These are phyloP conservation scores for Starmerella cellae DNA, from an alignment of 805 yeast genomes.

Conservation along the genomic window DNA sequence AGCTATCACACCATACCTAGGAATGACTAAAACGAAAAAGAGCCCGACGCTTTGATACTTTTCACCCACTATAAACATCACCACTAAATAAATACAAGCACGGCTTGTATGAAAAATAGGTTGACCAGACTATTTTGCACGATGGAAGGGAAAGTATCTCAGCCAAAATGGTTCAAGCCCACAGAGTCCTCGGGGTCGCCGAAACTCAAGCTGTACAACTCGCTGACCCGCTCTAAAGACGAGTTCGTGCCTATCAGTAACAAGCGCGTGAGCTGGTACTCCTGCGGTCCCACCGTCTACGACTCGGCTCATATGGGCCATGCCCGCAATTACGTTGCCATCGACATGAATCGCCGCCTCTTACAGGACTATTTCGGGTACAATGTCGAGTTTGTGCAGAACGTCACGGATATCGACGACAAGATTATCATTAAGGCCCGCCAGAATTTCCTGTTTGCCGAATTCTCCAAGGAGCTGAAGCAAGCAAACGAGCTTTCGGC, in stretches of 20 bases:
- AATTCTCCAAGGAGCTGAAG: slow-evolving; percentile 32
- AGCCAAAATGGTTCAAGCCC: slow-evolving; percentile 44
- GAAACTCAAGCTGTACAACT: slow-evolving; percentile 57
- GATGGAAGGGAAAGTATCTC: slow-evolving; percentile 26
- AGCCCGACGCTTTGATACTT: no score
- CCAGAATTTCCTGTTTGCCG: slow-evolving; percentile 66
- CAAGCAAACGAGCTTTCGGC: slow-evolving; percentile 29
- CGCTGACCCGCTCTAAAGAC: slow-evolving; percentile 69
- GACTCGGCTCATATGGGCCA: slow-evolving; percentile 97
- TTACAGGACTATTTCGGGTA: slow-evolving; percentile 86
- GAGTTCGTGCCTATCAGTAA: slow-evolving; percentile 58
- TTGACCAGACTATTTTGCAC: slow-evolving; percentile 1
- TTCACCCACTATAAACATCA: no score
- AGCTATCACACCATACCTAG: no score
- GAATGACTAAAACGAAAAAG: no score
- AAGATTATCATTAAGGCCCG: slow-evolving; percentile 91
- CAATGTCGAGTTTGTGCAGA: slow-evolving; percentile 77
- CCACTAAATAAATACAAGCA: no score
- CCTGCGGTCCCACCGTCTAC: slow-evolving; percentile 97
- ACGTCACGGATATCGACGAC: slow-evolving; percentile 97
- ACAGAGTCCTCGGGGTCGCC: slow-evolving; percentile 25
- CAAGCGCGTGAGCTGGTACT: slow-evolving; percentile 74
- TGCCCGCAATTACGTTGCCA: slow-evolving; percentile 90
- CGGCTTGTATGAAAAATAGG: slow-evolving; percentile 9
- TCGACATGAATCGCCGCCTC: slow-evolving; percentile 83